A percentile compares a stretch with the other conserved stretches of the same genome.
Evolutionary conservation across 345 rosid genomes (phyloP).

Genomic region (Xanthoceras sorbifolium): DNA sequence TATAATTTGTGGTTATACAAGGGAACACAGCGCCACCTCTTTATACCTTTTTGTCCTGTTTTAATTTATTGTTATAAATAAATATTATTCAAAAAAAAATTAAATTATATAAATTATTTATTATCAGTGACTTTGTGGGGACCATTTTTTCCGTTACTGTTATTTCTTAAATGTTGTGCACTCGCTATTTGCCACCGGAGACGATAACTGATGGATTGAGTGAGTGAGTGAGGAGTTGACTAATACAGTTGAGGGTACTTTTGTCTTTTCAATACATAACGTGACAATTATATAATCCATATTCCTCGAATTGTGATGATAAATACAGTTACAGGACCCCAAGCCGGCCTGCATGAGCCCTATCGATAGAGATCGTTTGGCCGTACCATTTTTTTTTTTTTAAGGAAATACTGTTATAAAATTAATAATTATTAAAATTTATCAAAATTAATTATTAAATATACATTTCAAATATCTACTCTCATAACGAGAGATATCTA

Average conservation of each 20-base stretch:
- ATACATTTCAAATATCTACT: too few species aligned
- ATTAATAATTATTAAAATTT: too few species aligned
- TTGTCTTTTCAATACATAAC: neutral
- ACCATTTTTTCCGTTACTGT: conserved; percentile 11
- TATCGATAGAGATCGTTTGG: conserved; percentile 2
- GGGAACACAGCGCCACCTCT: conserved; percentile 72
- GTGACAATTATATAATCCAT: neutral
- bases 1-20: conserved; percentile 37
- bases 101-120: neutral
- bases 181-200: neutral
- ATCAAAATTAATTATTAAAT: too few species aligned
- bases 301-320: neutral
- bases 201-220: neutral
- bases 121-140: conserved; percentile 18
- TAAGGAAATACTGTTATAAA: too few species aligned
- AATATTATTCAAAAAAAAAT: neutral
- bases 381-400: conserved; percentile 3
- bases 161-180: conserved; percentile 28
- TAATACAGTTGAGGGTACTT: conserved; percentile 21
- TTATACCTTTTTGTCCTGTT: conserved; percentile 26
- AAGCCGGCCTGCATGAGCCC: conserved; percentile 12
- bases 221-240: conserved; percentile 23
- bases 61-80: neutral
- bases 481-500: too few species aligned
- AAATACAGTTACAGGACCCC: conserved; percentile 14